These are phyloP conservation scores for Cryptococcus jaspeensis DNA, from an alignment of 1,284 basidiomycete species.

Conservation along the genomic window DNA sequence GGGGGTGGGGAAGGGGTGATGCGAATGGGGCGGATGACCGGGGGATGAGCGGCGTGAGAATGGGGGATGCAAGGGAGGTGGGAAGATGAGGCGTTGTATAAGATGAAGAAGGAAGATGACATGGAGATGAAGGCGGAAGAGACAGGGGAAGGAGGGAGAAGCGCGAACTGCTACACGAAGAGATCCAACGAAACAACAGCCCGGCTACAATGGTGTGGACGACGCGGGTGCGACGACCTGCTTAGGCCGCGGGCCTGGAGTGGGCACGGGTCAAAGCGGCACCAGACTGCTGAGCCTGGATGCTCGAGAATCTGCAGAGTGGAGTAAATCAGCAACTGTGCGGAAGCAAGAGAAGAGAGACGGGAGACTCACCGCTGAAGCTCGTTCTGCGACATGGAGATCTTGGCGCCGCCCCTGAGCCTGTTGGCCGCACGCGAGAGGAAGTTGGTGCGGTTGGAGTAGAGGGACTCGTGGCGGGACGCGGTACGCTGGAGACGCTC, in stretches of 20 bases:
- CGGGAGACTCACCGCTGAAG: constrained; percentile 40
- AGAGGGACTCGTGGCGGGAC: constrained; percentile 90
- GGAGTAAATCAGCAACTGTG: constrained; percentile 6
- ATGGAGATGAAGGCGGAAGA: neutral
- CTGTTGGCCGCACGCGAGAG: constrained; percentile 44
- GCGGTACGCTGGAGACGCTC: constrained; percentile 71
- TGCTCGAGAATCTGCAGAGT: constrained; percentile 45
- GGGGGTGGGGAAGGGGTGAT: neutral
- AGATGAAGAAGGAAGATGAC: neutral
- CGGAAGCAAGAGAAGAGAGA: neutral
- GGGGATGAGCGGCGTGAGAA: too few relatives aligned
- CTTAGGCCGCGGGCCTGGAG: constrained; percentile 22
- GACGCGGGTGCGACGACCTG: neutral
- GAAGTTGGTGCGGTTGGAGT: constrained; percentile 57
- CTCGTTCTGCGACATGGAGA: constrained; percentile 54
- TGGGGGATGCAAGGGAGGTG: too few relatives aligned
- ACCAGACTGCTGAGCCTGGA: constrained; percentile 53
- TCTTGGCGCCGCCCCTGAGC: constrained; percentile 48
- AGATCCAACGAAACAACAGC: neutral
- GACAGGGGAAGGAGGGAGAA: too few relatives aligned
- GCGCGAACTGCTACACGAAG: neutral
- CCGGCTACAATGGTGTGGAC: neutral
- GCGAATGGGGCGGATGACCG: neutral
- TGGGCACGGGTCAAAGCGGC: constrained; percentile 40
- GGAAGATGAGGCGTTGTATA: too few relatives aligned